A percentile compares a stretch with the other conserved stretches of the same genome.
phyloP scores from a whole-genome alignment of 1,139 yeast species.

The Suhomyces maxii region DNA sequence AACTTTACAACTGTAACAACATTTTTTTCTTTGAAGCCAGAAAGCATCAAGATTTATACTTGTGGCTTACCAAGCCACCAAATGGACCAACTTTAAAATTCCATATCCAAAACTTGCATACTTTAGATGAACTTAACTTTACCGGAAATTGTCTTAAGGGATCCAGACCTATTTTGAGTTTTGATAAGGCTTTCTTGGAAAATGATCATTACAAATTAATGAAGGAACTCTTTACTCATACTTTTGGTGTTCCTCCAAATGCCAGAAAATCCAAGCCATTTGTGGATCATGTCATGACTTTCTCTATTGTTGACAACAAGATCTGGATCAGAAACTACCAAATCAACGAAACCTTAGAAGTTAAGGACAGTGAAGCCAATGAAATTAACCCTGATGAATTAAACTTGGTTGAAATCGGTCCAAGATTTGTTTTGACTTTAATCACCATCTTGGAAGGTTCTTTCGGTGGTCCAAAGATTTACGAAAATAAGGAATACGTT shows the following conservation, averaged over 20 bases:
- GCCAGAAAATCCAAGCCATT: slow-evolving; percentile 96
- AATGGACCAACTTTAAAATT: slow-evolving; percentile 97
- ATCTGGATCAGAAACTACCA: slow-evolving; percentile 96
- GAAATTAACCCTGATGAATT: slow-evolving; percentile 49
- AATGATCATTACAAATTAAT: slow-evolving; percentile 67
- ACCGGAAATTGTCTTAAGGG: slow-evolving; percentile 96
- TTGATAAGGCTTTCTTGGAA: slow-evolving; percentile 68
- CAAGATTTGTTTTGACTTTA: slow-evolving; percentile 90
- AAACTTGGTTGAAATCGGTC: slow-evolving; percentile 92
- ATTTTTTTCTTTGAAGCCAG: slow-evolving; percentile 93
- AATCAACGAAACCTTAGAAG: slow-evolving; percentile 69
- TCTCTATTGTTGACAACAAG: slow-evolving; percentile 88
- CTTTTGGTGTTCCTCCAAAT: slow-evolving; percentile 94
- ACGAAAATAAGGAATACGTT: slow-evolving; percentile 94
- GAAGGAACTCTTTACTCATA: slow-evolving; percentile 82
- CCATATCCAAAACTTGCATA: slow-evolving; percentile 91
- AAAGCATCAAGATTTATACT: slow-evolving; percentile 91
- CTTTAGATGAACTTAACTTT: slow-evolving; percentile 92
- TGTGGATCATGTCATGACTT: slow-evolving; percentile 91
- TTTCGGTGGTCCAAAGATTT: slow-evolving; percentile 96
- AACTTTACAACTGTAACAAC: slow-evolving; percentile 94
- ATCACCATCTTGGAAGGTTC: slow-evolving; percentile 94
- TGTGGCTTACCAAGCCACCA: slow-evolving; percentile 96
- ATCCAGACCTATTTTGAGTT: slow-evolving; percentile 91
- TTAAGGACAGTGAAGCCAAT: slow-evolving; percentile 49